Percentiles rank a stretch among this genome's conserved stretches.
phyloP scores from a whole-genome alignment of 768 basidiomycete genomes.

The Tricholoma flavovirens region DNA sequence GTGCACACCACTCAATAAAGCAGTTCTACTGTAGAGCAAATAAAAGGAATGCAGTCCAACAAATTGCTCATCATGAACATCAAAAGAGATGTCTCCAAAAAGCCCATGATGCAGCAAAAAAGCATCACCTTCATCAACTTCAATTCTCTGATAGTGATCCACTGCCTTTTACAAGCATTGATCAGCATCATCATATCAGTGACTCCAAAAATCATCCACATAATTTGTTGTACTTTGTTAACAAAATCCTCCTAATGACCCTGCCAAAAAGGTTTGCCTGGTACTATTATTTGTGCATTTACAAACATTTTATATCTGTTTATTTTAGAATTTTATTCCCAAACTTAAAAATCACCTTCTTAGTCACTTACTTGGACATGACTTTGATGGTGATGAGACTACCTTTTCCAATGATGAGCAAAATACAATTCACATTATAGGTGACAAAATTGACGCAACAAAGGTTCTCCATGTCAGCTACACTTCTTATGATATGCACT shows the following conservation, averaged over 20 bases:
- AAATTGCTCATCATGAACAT: conserved; percentile 8
- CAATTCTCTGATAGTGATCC: not conserved
- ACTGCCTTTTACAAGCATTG: not conserved
- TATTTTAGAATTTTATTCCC: not conserved
- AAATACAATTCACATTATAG: not conserved
- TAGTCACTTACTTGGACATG: not conserved
- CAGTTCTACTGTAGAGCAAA: conserved; percentile 4
- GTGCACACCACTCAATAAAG: conserved; percentile 8
- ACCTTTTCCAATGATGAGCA: not conserved
- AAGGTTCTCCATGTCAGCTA: not conserved
- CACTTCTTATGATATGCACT: too few species aligned
- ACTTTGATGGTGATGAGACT: not conserved
- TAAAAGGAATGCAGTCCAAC: conserved; percentile 3
- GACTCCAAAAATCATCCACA: too few species aligned
- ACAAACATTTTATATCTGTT: not conserved
- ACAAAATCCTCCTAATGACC: not conserved
- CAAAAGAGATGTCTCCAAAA: not conserved
- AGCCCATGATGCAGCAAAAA: not conserved
- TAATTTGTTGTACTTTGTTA: too few species aligned
- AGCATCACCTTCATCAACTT: not conserved
- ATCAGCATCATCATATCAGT: not conserved
- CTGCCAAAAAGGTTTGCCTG: not conserved
- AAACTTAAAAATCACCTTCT: too few species aligned
- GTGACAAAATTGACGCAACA: not conserved
- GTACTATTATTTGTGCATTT: not conserved